Base-by-base conservation (phyloP, 2,329 filamentous ascomycete genomes). In the Hypoxylon sp. region DNA sequence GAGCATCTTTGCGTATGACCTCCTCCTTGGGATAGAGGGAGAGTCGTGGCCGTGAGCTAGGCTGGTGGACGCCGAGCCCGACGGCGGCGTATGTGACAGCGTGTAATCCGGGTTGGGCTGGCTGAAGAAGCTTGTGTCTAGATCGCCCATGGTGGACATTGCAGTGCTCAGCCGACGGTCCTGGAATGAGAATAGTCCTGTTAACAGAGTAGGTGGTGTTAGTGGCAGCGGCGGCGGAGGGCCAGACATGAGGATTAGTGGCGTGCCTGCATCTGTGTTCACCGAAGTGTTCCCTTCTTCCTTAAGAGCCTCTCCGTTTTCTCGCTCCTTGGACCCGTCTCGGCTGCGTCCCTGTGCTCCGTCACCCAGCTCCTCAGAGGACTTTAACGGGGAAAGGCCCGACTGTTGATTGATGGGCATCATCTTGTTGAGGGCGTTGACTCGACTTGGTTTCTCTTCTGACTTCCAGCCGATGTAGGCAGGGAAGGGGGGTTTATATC, bases 41-140 rank as follows among this genome's bases (percentile, higher is more conserved):
- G 48, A 70, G 27, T 69, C 67, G 10, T 67, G 65, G 18, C 49
- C 53, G 8, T 65, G 57, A 7, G 67, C 53, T 6, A 63, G 29
- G 26, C 58, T 62, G 3, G 64, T 65, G 13, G 65, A 67, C 15
- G 61, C 60, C 11, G 67, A 64, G 15, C 47, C 58, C 9, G 67
- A 60, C 7, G 67, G 63, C 7, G 74, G 73, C 11, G 67, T 64
- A 8, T 73, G 73, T 10, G 72, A 74, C 24, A 74, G 77, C 58
- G 74, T 73, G 70, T 82, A 82, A 61, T 82, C 79, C 0, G 80
- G 80, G 60, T 82, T 81, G 2, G 78, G 77, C 59, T 81, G 80
- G 60, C 80, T 75, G 56, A 83, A 79, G 63, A 79, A 77, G 38
- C 69, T 69, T n/a, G 68, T 66, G 41, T 76, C 77, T 8, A 77